These are phyloP conservation scores for Aureobasidium vineae DNA, from an alignment of 2,329 filamentous ascomycete species.

Conservation along the genomic window DNA sequence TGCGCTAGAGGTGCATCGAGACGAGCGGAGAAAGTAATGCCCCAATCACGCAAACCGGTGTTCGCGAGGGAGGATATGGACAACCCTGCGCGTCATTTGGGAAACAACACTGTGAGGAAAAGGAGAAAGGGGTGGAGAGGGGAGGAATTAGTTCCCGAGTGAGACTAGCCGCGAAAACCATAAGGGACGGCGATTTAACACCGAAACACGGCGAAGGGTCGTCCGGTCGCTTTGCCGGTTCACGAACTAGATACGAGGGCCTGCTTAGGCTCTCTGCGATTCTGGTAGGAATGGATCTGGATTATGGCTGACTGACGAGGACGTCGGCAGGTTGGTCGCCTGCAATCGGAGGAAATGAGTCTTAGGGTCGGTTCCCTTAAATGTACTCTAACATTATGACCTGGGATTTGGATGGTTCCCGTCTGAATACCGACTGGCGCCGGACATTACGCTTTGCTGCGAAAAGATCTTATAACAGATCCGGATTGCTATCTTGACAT, in stretches of 20 bases:
- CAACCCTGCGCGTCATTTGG: too few species aligned
- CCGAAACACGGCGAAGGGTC: neutral
- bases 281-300: neutral
- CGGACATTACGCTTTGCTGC: neutral
- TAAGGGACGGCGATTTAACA: neutral
- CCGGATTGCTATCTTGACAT: neutral
- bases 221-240: neutral
- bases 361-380: neutral
- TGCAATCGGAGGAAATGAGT: neutral
- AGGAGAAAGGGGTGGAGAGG: neutral
- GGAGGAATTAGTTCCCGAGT: neutral
- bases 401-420: neutral
- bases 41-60: too few species aligned
- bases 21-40: too few species aligned
- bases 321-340: neutral
- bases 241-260: neutral
- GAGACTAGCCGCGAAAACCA: neutral
- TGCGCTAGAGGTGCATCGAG: too few species aligned
- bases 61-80: too few species aligned
- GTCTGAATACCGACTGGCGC: neutral
- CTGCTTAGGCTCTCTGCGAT: neutral
- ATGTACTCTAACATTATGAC: neutral
- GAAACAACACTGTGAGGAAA: too few species aligned
- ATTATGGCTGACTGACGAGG: neutral
- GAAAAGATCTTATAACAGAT: neutral